These are phyloP conservation scores for Silene noctiflora DNA, from an alignment of 179 eudicot species.

Conservation along the genomic window DNA sequence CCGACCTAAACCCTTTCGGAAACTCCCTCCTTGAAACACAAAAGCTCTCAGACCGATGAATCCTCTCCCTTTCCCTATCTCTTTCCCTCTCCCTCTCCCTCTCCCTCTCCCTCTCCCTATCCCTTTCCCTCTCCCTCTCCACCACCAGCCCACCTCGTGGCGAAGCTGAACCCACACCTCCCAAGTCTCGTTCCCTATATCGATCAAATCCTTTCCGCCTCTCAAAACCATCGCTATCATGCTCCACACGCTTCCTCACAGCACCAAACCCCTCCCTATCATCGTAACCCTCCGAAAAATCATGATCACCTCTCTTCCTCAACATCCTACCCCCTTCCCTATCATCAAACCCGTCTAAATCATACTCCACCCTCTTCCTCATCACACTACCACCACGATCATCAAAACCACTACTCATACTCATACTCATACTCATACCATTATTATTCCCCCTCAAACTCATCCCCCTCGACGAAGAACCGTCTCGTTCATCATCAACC, in stretches of 20 bases:
- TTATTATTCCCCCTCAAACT: slow-evolving; percentile 14
- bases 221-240: slow-evolving; percentile 58
- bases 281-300: slow-evolving; percentile 43
- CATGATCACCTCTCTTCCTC: slow-evolving; percentile 39
- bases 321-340: slow-evolving; percentile 34
- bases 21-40: slow-evolving; percentile 69
- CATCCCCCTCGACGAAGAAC: slow-evolving; percentile 25
- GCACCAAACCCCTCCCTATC: slow-evolving; percentile 33
- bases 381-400: slow-evolving; percentile 18
- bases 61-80: slow-evolving; percentile 43
- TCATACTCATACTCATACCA: slow-evolving; percentile 4
- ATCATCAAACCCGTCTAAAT: slow-evolving; percentile 37
- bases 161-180: slow-evolving; percentile 48
- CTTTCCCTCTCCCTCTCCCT: slow-evolving; percentile 36
- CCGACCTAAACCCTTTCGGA: slow-evolving; percentile 91
- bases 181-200: slow-evolving; percentile 65
- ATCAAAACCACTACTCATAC: slow-evolving; percentile 18
- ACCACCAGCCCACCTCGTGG: slow-evolving; percentile 57
- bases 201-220: slow-evolving; percentile 66
- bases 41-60: slow-evolving; percentile 82
- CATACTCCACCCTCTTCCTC: slow-evolving; percentile 29
- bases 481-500: slow-evolving; percentile 33
- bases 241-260: slow-evolving; percentile 59
- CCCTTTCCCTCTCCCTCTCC: slow-evolving; percentile 43
- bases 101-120: slow-evolving; percentile 43